A percentile compares a stretch with the other conserved stretches of the same genome.
These are phyloP conservation scores for Eremothecium sinecaudum DNA, from an alignment of 1,139 yeast genomes.

Conservation along the genomic window DNA sequence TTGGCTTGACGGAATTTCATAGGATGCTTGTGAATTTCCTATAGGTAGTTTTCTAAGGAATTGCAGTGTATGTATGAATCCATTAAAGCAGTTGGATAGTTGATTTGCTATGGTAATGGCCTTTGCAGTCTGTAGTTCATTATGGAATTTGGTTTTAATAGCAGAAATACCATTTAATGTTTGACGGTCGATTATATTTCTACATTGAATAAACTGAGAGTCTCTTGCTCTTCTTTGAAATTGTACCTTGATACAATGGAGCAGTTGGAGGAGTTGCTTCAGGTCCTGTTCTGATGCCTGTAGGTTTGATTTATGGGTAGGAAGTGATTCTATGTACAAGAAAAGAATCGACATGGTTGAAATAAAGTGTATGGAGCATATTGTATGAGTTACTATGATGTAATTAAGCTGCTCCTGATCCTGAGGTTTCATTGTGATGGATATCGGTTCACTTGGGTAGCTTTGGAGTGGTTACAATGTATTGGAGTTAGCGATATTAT, in stretches of 20 bases:
- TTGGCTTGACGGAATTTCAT: constrained; percentile 15
- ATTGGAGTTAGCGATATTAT: no score
- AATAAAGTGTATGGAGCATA: constrained; percentile 1
- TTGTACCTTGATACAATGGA: constrained; percentile 1
- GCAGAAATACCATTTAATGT: neutral
- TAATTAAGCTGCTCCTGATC: constrained; percentile 1
- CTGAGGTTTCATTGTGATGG: neutral
- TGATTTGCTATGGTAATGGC: constrained; percentile 6
- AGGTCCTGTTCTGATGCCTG: neutral
- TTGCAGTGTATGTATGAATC: constrained; percentile 18
- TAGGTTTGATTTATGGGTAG: neutral
- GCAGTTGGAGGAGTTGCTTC: constrained; percentile 1
- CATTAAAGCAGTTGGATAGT: constrained; percentile 18
- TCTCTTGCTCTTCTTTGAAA: neutral
- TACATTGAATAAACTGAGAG: constrained; percentile 1
- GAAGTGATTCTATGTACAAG: constrained; percentile 3
- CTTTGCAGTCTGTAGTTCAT: neutral
- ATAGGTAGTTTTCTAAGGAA: constrained; percentile 17
- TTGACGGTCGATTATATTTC: neutral
- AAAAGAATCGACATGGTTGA: constrained; percentile 3
- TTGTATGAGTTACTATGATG: neutral
- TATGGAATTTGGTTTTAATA: constrained; percentile 3
- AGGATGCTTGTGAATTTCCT: constrained; percentile 8
- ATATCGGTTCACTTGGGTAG: no score
- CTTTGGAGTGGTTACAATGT: no score